Percentiles rank a stretch among this genome's conserved stretches.
phyloP scores from a whole-genome alignment of 192 early-diverging fungal genomes.

The Entomortierella parvispora region DNA sequence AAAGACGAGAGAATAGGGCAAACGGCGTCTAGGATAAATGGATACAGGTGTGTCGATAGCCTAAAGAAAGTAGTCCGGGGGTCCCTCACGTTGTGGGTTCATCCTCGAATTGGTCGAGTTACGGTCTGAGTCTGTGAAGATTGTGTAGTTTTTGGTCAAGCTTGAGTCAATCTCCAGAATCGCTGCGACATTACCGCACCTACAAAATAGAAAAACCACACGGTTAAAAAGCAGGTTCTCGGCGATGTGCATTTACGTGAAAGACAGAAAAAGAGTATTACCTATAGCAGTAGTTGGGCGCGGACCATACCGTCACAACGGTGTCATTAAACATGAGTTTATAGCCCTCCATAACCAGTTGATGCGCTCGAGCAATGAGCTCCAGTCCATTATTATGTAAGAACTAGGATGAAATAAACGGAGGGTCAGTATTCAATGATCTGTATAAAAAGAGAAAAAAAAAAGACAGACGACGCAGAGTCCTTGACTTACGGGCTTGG shows the following conservation, averaged over 20 bases:
- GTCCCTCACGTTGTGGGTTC: conserved; percentile 84
- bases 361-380: conserved; percentile 95
- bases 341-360: conserved; percentile 97
- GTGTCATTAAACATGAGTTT: conserved; percentile 97
- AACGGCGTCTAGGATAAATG: no score
- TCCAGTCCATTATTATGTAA: conserved; percentile 86
- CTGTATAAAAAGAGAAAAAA: background rate
- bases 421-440: conserved; percentile 7
- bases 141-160: conserved; percentile 87
- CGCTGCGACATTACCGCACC: conserved; percentile 97
- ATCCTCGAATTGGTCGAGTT: conserved; percentile 77
- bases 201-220: conserved; percentile 16
- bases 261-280: conserved; percentile 6
- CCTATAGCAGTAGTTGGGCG: conserved; percentile 99
- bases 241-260: background rate
- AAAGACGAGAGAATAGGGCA: no score
- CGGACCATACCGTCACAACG: conserved; percentile 98
- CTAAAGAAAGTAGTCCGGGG: conserved; percentile 93
- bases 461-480: background rate
- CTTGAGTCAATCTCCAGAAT: conserved; percentile 95
- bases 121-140: conserved; percentile 66
- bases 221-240: background rate
- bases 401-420: conserved; percentile 54
- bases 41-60: background rate
- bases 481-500: conserved; percentile 64